Conservation (phyloP, 306 rosid species). For the Citrullus amarus region DNA sequence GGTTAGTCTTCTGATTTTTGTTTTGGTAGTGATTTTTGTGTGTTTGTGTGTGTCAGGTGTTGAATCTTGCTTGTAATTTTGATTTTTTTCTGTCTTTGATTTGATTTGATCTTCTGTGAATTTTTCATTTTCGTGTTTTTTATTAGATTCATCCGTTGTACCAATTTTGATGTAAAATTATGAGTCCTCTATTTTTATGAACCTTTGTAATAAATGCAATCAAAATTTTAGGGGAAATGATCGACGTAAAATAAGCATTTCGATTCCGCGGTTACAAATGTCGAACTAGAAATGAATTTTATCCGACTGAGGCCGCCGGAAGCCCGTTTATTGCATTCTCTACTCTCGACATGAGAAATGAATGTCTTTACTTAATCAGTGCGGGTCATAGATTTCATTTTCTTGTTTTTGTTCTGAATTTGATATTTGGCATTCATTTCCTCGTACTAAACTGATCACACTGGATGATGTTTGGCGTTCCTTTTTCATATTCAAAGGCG, state of each 20-base stretch:
- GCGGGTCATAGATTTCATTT: background rate
- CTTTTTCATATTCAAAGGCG: background rate
- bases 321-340: background rate
- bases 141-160: background rate
- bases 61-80: background rate
- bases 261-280: background rate
- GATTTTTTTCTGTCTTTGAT: background rate
- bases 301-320: background rate
- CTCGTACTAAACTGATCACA: background rate
- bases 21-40: background rate
- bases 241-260: background rate
- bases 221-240: background rate
- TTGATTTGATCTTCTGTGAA: background rate
- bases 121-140: background rate
- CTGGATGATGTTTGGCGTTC: background rate
- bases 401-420: background rate
- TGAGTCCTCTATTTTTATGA: background rate
- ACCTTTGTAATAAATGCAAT: background rate
- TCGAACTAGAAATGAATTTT: background rate
- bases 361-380: background rate
- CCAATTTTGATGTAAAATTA: background rate
- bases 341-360: background rate
- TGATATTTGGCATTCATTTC: background rate
- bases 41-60: background rate
- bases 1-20: conserved; percentile 27